Evolutionary conservation across 2,329 filamentous ascomycete species (phyloP), one percentile per base, ranked within the genome.

Genomic region (Arthroderma uncinatum): DNA sequence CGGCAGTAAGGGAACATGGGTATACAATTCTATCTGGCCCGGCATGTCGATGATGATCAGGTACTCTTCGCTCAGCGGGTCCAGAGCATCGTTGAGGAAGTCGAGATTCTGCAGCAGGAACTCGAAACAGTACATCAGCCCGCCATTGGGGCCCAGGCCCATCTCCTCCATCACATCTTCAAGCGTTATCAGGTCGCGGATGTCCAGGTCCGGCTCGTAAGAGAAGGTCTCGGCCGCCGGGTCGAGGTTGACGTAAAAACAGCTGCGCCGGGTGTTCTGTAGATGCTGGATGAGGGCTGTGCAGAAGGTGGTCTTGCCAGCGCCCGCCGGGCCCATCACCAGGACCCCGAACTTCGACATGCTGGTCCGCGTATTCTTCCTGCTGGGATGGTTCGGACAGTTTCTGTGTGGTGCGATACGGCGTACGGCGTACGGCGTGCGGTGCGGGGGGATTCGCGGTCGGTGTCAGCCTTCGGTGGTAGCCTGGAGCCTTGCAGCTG

Each of bases 1-100:
- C 0, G 93, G 93, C 33, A 98, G 78, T 63, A 98, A 87, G 39
- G 93, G 93, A 34, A 97, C 87, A 70, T 98, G 93, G 1, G 92
- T 97, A 75, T 97, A 98, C 12, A 98, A 82, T 75, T 98, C 93
- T 72, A 98, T 97, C 76, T 98, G 93, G 58, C 93, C 93, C 0
- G 93, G 93, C 87, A 97, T 96, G 74, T 98, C 93, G 74, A 98
- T 90, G 62, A 98, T 87, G 72, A 97, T 95, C 61, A 98, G 81
- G 72, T 95, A 96, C 66, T 97, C 93, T 66, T 98, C 93, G 8
- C 89, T 92, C 57, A 95, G 78, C 42, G 84, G 81, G 65, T 95
- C 89, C 57, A 96, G 82, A 16, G 87, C 84, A 61, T 94, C 87
- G 50, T 87, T 88, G 53, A 96, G 77, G 73, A 93, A 96, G 74